phyloP scores from a whole-genome alignment of 2,329 filamentous ascomycete genomes.

The Trichophyton equinum region DNA sequence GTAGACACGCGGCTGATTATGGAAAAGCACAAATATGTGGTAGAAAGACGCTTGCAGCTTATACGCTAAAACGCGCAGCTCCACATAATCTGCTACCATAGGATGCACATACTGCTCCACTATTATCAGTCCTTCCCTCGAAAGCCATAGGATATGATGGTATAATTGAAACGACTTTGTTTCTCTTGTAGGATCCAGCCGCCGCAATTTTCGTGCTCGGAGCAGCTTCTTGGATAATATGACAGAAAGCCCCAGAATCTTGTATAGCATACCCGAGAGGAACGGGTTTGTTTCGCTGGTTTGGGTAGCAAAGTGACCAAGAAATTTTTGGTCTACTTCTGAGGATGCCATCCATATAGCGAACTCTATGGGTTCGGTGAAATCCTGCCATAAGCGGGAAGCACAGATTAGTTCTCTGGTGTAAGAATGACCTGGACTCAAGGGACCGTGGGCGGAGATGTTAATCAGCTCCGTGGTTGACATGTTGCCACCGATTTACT shows the following conservation, averaged over 20 bases:
- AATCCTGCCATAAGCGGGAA: conserved; percentile 17
- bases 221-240: conserved; percentile 75
- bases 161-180: conserved; percentile 74
- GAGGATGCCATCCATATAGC: conserved; percentile 71
- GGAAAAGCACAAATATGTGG: conserved; percentile 92
- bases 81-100: conserved; percentile 62
- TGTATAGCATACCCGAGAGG: conserved; percentile 66
- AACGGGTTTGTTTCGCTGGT: conserved; percentile 67
- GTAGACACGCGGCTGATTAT: conserved; percentile 73
- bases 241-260: conserved; percentile 80
- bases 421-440: background rate
- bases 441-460: background rate
- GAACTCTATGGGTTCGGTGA: conserved; percentile 22
- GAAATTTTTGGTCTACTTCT: conserved; percentile 93
- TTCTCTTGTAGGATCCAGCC: conserved; percentile 64
- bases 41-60: conserved; percentile 92
- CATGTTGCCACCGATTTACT: background rate
- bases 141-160: conserved; percentile 88
- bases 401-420: conserved; percentile 11
- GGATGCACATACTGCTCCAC: conserved; percentile 78
- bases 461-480: background rate
- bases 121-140: conserved; percentile 77
- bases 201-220: conserved; percentile 68
- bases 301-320: conserved; percentile 73
- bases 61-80: conserved; percentile 78